Evolutionary conservation across 2,329 filamentous ascomycete species (phyloP), one percentile per base, ranked within the genome.

Genomic region (Raffaelea deltoideospora): DNA sequence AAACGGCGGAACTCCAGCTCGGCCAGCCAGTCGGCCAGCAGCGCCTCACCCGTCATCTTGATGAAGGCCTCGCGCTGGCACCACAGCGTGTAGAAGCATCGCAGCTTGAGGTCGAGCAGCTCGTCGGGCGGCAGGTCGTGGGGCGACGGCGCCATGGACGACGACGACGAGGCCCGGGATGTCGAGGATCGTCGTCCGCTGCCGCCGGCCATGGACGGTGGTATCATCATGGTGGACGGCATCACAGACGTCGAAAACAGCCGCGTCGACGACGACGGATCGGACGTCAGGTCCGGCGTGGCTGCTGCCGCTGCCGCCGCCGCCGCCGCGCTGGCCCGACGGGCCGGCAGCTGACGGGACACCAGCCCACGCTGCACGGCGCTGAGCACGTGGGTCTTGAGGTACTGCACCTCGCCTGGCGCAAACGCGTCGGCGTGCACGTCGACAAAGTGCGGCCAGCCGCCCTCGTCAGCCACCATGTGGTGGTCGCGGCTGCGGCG

Each of bases 41-140:
- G 62, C 1, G 79, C 82, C 48, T 87, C 79, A 20, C 82, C 82
- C 22, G 79, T 81, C 60, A 88, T 75, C 67, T 87, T 88, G 55
- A 87, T 76, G 52, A 83, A 87, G 1, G 80, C 76, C 58, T 88
- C 82, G 47, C 83, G 76, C 53, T 84, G 67, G 53, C 78, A 83
- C 77, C 81, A 88, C 41, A 80, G 71, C 1, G 79, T 69, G 52
- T 86, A 88, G 51, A 88, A 88, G 37, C 69, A 65, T 5, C 79
- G 65, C 21, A 87, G 59, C 50, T 76, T 76, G 18, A 59, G 65
- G 41, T 79, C 76, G 15, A 70, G 58, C n/a, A 72, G 48, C 17
- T 52, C 50, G 10, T 57, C 50, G 11, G 47, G 41, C 21, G 56
- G 49, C 9, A 31, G 14, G 5, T n/a, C 9, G 4, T 57, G 58